Conservation (phyloP, 331 rosid genomes). For the Malus hybrid region DNA sequence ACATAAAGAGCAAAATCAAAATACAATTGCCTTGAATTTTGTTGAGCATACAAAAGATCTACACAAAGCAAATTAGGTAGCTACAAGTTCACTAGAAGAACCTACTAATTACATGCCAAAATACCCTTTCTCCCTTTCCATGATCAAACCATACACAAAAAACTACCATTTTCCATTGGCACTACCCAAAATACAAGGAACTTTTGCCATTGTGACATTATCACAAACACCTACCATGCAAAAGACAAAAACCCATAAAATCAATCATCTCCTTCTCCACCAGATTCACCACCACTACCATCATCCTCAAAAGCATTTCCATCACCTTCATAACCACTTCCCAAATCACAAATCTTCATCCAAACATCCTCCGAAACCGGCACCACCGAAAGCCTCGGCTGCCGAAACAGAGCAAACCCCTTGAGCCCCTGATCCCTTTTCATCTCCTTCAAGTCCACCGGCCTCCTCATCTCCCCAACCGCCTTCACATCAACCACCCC, state of each 20-base stretch:
- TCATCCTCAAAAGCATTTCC: slow-evolving; percentile 13
- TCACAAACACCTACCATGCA: slow-evolving; percentile 22
- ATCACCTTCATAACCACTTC: slow-evolving; percentile 72
- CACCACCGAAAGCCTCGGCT: slow-evolving; percentile 74
- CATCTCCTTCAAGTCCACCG: slow-evolving; percentile 74
- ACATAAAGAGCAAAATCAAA: not conserved
- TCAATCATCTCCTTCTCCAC: not conserved
- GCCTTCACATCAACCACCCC: slow-evolving; percentile 67
- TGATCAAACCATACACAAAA: not conserved
- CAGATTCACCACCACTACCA: slow-evolving; percentile 1
- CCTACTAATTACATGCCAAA: not conserved
- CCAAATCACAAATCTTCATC: slow-evolving; percentile 53
- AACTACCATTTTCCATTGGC: not conserved
- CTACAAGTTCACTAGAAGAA: not conserved
- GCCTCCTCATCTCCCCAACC: slow-evolving; percentile 71
- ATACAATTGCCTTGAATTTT: not conserved
- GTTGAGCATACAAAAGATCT: not conserved
- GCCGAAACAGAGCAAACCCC: slow-evolving; percentile 52
- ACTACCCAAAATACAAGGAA: not conserved
- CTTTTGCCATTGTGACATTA: not conserved
- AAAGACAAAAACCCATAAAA: not conserved
- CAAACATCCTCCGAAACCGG: slow-evolving; percentile 47
- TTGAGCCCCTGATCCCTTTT: slow-evolving; percentile 37
- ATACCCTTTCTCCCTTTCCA: not conserved
- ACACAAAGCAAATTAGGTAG: not conserved